Conservation (phyloP, 352 stramenopile species). For the Phytopythium cucurbitacearum region DNA sequence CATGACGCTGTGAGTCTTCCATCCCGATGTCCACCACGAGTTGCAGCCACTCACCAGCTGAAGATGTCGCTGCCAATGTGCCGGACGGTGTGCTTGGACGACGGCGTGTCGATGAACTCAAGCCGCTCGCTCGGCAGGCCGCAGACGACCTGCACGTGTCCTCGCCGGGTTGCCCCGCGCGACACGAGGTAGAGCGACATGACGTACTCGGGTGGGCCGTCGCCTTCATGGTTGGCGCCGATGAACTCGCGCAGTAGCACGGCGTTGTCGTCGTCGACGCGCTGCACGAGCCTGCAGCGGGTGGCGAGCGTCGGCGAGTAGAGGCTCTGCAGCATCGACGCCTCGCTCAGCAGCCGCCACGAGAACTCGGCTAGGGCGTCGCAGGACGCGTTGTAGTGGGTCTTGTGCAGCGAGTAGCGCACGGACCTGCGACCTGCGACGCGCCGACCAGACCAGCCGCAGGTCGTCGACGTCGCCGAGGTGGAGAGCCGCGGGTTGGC, state of each 20-base stretch:
- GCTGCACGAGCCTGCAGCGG: slow-evolving; percentile 5
- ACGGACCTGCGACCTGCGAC: slow-evolving; percentile 4
- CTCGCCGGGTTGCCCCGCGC: not conserved
- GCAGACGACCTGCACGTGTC: slow-evolving; percentile 1
- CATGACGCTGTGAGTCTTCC: too few species aligned
- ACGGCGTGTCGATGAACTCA: slow-evolving; percentile 2
- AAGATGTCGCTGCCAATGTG: slow-evolving; percentile 5
- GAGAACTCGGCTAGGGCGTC: not conserved
- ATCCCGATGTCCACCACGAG: not conserved
- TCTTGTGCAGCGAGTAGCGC: slow-evolving; percentile 7
- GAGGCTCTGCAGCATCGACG: slow-evolving; percentile 2
- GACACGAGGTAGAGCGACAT: slow-evolving; percentile 6
- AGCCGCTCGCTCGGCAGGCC: slow-evolving; percentile 3
- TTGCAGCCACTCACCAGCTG: slow-evolving; percentile 1
- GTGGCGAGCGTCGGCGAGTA: slow-evolving; percentile 3
- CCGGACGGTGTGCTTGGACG: not conserved
- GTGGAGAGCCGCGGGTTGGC: slow-evolving; percentile 4
- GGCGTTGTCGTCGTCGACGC: slow-evolving; percentile 5
- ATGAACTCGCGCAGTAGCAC: slow-evolving; percentile 4
- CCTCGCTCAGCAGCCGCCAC: slow-evolving; percentile 1
- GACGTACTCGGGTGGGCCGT: slow-evolving; percentile 1
- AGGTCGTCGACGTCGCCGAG: slow-evolving; percentile 1
- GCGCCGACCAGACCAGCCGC: slow-evolving; percentile 3
- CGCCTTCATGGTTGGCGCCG: not conserved
- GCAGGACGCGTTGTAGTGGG: not conserved